Base-by-base conservation (phyloP, 2,329 filamentous ascomycete genomes). In the Ascochyta clinopodiicola region DNA sequence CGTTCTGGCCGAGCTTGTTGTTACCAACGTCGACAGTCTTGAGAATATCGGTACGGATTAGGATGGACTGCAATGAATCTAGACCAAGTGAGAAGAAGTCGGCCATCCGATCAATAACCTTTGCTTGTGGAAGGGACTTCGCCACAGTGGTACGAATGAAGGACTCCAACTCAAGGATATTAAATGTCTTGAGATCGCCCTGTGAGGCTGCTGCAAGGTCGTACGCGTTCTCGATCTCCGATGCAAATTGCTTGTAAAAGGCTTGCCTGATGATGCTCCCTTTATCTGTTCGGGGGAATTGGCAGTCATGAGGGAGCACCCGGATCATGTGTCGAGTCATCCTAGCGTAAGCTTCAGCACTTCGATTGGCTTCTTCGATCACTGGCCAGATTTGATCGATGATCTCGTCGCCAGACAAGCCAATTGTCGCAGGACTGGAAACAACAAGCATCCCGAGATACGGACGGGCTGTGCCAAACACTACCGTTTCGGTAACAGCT, bases 41-140 rank as follows among this genome's bases (percentile, higher is more conserved):
- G 46, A 83, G 68, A 15, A 88, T 81, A 0, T 76, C 74, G 9
- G 77, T 77, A 44, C 85, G 79, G 38, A 85, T 79, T 45, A 81
- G 79, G 13, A 86, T 85, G 0, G 84, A 82, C 56, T 86, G 82
- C 17, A 88, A 68, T 19, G 81, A 85, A 64, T 88, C 86, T 1
- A 87, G 72, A 0, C 86, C 85, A 1, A 81, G 71, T 0, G 78
- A 74, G 65, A 88, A 88, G 61, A 89, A 83, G 63, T 88, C 86
- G 0, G 80, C 77, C n/a, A 79, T 78, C 9, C 40, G 24, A 9
- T 59, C 54, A 13, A 64, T 27, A 8, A 52, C 39, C 17, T 51
- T 43, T 17, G 49, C 56, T 29, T 61, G 40, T 4, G 62, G 60
- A 7, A 67, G 24, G 6, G 47, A 48, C 34, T 59, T 59, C n/a